Percentiles rank a stretch among this genome's conserved stretches.
Evolutionary conservation across 169 alveolate species (phyloP).

Genomic region (Eimeria zaria): DNA sequence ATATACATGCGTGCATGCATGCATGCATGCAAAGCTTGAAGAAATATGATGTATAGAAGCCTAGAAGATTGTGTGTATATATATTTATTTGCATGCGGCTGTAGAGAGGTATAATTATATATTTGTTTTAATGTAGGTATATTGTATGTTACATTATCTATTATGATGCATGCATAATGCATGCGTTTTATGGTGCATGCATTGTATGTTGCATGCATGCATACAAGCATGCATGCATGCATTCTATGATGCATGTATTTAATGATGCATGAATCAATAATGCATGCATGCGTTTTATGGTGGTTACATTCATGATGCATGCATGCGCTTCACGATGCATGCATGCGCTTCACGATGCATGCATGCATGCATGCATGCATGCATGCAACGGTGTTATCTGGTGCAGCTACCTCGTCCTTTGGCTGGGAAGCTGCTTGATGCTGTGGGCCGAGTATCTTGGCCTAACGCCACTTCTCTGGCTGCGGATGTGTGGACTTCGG

Average conservation of each 20-base stretch:
- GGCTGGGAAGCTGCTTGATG: neutral
- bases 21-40: no score
- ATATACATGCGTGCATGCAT: no score
- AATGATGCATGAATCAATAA: no score
- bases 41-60: no score
- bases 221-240: neutral
- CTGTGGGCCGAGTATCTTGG: neutral
- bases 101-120: no score
- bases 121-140: no score
- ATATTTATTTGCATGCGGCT: no score
- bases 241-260: neutral
- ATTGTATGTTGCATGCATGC: neutral
- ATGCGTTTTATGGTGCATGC: no score
- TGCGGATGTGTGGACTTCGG: constrained; percentile 1
- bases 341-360: neutral
- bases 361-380: no score
- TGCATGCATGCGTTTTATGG: neutral
- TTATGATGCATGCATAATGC: no score
- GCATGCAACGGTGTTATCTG: neutral
- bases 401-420: constrained; percentile 20
- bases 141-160: no score
- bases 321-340: neutral
- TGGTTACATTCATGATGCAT: neutral
- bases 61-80: no score
- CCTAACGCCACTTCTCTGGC: neutral